Evolutionary conservation across 352 stramenopile genomes (phyloP).

Genomic region (Phytopythium montanum): DNA sequence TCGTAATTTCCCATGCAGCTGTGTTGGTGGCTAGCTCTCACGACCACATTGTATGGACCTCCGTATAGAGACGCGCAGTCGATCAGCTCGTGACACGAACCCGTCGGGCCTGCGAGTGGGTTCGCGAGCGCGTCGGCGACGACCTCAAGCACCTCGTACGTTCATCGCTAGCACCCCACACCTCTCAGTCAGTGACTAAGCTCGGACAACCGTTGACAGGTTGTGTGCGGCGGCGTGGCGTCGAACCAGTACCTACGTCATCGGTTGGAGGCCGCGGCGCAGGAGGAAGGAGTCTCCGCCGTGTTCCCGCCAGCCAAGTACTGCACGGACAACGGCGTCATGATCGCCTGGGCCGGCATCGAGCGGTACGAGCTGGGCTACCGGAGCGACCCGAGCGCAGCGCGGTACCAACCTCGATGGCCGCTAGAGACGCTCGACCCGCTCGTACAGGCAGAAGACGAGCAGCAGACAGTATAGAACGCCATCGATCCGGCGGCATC

Average conservation of each 20-base stretch:
- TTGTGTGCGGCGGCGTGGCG: constrained; percentile 97
- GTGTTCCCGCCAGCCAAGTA: constrained; percentile 76
- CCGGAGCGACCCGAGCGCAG: constrained; percentile 43
- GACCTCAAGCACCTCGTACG: constrained; percentile 76
- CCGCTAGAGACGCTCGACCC: constrained; percentile 61
- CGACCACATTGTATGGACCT: background rate
- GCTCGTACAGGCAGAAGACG: constrained; percentile 19
- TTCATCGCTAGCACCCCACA: background rate
- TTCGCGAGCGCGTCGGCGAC: constrained; percentile 39
- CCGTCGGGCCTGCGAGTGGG: constrained; percentile 85
- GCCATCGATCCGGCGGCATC: background rate
- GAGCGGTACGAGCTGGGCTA: constrained; percentile 54
- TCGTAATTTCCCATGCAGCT: background rate
- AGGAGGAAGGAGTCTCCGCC: constrained; percentile 37
- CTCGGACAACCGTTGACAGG: constrained; percentile 21
- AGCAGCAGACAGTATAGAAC: constrained; percentile 3
- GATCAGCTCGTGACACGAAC: constrained; percentile 75
- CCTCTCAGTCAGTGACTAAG: background rate
- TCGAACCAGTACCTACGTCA: constrained; percentile 94
- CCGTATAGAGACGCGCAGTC: constrained; percentile 36
- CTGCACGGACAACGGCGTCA: constrained; percentile 98
- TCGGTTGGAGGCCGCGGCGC: constrained; percentile 68
- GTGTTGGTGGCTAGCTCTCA: background rate
- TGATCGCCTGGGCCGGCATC: constrained; percentile 94
- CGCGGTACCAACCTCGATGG: constrained; percentile 75